Conservation (phyloP, 768 basidiomycete genomes). For the Agaricus sinodeliciosus region DNA sequence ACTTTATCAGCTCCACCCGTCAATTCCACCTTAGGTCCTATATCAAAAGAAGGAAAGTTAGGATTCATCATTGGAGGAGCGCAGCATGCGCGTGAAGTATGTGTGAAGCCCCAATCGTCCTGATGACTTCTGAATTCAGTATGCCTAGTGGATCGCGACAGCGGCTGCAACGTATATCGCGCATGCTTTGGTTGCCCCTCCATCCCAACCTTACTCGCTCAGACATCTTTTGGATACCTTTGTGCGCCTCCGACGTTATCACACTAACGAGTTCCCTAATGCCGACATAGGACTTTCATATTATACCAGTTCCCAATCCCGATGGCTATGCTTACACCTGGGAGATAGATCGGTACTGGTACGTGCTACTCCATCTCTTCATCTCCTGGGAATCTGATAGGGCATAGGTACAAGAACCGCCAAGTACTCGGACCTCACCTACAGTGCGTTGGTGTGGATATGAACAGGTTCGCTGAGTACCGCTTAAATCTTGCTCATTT, state of each 20-base stretch:
- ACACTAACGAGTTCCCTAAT: slow-evolving; percentile 6
- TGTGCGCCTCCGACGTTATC: slow-evolving; percentile 25
- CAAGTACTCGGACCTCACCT: slow-evolving; percentile 40
- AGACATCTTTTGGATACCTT: slow-evolving; percentile 44
- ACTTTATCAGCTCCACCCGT: slow-evolving; percentile 33
- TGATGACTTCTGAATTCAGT: neutral
- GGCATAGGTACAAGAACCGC: slow-evolving; percentile 61
- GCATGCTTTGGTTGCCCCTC: slow-evolving; percentile 56
- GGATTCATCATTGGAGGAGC: slow-evolving; percentile 68
- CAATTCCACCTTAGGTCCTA: neutral
- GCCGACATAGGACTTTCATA: slow-evolving; percentile 48
- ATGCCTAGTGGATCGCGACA: slow-evolving; percentile 72
- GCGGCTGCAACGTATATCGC: slow-evolving; percentile 66
- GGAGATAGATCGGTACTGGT: slow-evolving; percentile 62
- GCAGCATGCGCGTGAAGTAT: slow-evolving; percentile 70
- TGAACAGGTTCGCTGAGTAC: slow-evolving; percentile 50
- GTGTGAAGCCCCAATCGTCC: slow-evolving; percentile 15
- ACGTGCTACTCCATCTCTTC: slow-evolving; percentile 8
- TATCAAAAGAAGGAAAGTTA: slow-evolving; percentile 23
- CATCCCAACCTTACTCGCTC: slow-evolving; percentile 39
- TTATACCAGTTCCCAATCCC: slow-evolving; percentile 62
- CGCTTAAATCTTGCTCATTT: neutral
- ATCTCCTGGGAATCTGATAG: neutral
- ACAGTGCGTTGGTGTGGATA: slow-evolving; percentile 66
- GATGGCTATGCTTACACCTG: slow-evolving; percentile 76